These are phyloP conservation scores for Xerocomus spinulosus DNA, from an alignment of 768 basidiomycete genomes.

Conservation along the genomic window DNA sequence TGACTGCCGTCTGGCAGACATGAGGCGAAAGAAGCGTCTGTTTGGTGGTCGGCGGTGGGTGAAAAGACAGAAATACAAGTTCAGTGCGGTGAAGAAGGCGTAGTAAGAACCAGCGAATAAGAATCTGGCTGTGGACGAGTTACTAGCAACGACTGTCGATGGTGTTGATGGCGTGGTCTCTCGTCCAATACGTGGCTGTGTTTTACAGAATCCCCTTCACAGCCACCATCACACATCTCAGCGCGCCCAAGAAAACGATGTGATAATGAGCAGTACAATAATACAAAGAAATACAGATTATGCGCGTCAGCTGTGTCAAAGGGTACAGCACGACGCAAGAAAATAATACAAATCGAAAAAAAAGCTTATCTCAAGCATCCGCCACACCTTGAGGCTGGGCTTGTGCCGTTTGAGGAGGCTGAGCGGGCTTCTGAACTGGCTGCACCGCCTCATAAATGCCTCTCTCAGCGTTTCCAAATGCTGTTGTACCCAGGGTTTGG, in stretches of 20 bases:
- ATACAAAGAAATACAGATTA: not conserved
- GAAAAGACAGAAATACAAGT: constrained; percentile 16
- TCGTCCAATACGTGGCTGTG: constrained; percentile 15
- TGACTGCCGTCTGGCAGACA: constrained; percentile 74
- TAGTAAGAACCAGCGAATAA: not conserved
- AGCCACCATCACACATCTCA: not conserved
- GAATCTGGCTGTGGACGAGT: not conserved
- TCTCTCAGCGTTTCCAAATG: constrained; percentile 6
- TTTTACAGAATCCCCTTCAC: too few relatives aligned
- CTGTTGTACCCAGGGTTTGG: not conserved
- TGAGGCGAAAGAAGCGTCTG: constrained; percentile 27
- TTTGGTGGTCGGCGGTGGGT: constrained; percentile 13
- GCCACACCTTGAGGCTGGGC: not conserved
- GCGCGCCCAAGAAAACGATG: not conserved
- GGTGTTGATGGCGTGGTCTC: not conserved
- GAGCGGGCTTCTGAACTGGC: not conserved
- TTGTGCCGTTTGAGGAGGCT: not conserved
- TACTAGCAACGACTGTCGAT: not conserved
- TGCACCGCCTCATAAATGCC: not conserved
- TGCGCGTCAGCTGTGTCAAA: too few relatives aligned
- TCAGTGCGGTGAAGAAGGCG: constrained; percentile 8
- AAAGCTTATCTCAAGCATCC: too few relatives aligned
- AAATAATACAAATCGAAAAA: not conserved
- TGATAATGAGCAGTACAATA: not conserved
- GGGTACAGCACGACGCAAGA: not conserved